Evolutionary conservation across 345 rosid species (phyloP), one percentile per base, ranked within the genome.

Genomic region (Camelina hispida): DNA sequence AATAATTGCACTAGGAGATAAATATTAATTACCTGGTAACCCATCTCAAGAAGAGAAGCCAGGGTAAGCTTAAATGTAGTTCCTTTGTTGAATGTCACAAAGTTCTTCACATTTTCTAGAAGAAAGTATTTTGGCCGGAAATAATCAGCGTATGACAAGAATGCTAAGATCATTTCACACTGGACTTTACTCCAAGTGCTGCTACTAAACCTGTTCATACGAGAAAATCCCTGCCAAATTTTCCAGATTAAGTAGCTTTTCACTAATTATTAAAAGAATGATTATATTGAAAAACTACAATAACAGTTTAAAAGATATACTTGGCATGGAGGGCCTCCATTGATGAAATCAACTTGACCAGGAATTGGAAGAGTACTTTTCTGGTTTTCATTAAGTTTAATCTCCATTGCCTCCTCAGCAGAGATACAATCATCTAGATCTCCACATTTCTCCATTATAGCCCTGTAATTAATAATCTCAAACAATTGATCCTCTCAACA

Each of bases 261-360:
- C 61, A 28, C 30, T 28, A 3, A 28, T 28, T 28, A 28, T 28
- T 28, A 28, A 28, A 28, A 28, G 3, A 28, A 28, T 25, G 2
- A 2, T 0, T 28, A 66, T 23, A 23, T 66, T 30, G 30, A 14
- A 54, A 73, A 15, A 10, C 30, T 62, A 32, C 17, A 37, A 20
- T 52, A 58, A 40, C 18, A 40, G 17, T 25, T 13, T 42, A 14
- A 4, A 15, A 34, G 52, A 62, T 22, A 18, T 76, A 89, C 97
- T 85, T 93, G 98, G 73, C 98, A 93, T 23, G 98, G 97, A 79
- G 97, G 98, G 22, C 98, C 98, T 48, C 98, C 98, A 42, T 83
- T 91, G 79, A 93, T 93, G 77, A 93, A 93, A 62, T 93, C 97
- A 14, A 93, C 98, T 55, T 89, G 85, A 22, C 98, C 96, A 8